Conservation (phyloP, 768 basidiomycete genomes). For the Hericium rajendrae region DNA sequence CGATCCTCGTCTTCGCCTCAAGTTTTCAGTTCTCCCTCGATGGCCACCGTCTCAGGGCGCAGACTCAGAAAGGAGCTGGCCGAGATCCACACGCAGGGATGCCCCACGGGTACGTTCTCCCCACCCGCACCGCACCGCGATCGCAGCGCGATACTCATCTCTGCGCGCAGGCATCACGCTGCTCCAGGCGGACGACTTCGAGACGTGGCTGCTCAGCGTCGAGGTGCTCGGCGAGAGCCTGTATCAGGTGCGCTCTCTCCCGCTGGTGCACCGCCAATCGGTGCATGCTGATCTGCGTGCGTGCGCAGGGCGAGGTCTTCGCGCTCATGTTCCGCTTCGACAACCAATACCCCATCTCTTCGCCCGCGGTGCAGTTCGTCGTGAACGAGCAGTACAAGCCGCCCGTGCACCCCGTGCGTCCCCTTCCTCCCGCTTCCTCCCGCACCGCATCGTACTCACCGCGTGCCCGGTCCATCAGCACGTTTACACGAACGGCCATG, state of each 20-base stretch:
- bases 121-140: background rate
- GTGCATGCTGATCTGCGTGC: background rate
- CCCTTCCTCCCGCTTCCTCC: background rate
- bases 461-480: constrained; percentile 37
- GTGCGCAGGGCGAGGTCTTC: constrained; percentile 60
- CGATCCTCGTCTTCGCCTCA: background rate
- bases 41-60: constrained; percentile 12
- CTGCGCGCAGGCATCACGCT: constrained; percentile 54
- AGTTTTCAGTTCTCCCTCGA: constrained; percentile 1
- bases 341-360: constrained; percentile 72
- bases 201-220: constrained; percentile 69
- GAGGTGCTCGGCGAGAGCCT: constrained; percentile 78
- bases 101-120: constrained; percentile 1
- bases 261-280: background rate
- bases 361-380: constrained; percentile 82
- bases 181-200: constrained; percentile 66
- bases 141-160: background rate
- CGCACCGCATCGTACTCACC: constrained; percentile 6
- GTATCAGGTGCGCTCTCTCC: constrained; percentile 46
- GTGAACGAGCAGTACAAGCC: constrained; percentile 52
- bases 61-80: constrained; percentile 15
- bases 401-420: constrained; percentile 72
- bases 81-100: constrained; percentile 13
- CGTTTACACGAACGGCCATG: constrained; percentile 83
- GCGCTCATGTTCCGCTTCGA: constrained; percentile 80